Percentiles rank a stretch among this genome's conserved stretches.
phyloP scores from a whole-genome alignment of 495 filamentous ascomycete species.

The Annulohypoxylon bovei region DNA sequence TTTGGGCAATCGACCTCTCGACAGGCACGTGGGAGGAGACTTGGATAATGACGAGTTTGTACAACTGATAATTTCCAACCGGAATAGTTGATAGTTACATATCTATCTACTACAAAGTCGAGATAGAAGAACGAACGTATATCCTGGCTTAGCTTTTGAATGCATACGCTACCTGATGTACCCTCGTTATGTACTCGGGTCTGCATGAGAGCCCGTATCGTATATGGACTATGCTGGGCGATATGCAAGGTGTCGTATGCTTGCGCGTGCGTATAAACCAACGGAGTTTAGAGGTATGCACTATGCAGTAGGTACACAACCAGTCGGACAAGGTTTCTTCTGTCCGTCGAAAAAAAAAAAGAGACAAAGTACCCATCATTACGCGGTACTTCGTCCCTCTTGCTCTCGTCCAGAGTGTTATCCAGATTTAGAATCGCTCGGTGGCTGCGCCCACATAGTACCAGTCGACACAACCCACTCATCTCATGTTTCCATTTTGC shows the following conservation, averaged over 20 bases:
- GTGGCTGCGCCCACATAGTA: conserved; percentile 49
- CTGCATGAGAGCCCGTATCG: conserved; percentile 43
- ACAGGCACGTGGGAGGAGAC: background rate
- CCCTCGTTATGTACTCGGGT: conserved; percentile 24
- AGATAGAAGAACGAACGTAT: conserved; percentile 10
- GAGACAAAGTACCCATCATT: conserved; percentile 39
- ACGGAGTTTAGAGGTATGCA: conserved; percentile 39
- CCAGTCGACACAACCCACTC: conserved; percentile 50
- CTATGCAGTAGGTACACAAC: conserved; percentile 35
- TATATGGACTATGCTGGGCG: conserved; percentile 36
- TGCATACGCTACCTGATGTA: background rate
- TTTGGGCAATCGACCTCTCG: background rate
- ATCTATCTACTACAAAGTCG: background rate
- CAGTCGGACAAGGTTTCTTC: conserved; percentile 41
- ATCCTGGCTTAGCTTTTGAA: conserved; percentile 31
- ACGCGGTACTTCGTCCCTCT: conserved; percentile 44
- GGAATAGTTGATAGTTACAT: background rate
- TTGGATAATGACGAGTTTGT: conserved; percentile 4
- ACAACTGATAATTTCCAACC: conserved; percentile 6
- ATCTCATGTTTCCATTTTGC: conserved; percentile 62
- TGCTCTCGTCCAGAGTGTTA: conserved; percentile 27
- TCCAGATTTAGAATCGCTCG: conserved; percentile 52
- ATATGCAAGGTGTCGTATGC: conserved; percentile 48
- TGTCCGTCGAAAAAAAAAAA: conserved; percentile 29
- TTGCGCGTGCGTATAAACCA: conserved; percentile 37